These are phyloP conservation scores for Lagenaria siceraria DNA, from an alignment of 306 rosid species.

Conservation along the genomic window DNA sequence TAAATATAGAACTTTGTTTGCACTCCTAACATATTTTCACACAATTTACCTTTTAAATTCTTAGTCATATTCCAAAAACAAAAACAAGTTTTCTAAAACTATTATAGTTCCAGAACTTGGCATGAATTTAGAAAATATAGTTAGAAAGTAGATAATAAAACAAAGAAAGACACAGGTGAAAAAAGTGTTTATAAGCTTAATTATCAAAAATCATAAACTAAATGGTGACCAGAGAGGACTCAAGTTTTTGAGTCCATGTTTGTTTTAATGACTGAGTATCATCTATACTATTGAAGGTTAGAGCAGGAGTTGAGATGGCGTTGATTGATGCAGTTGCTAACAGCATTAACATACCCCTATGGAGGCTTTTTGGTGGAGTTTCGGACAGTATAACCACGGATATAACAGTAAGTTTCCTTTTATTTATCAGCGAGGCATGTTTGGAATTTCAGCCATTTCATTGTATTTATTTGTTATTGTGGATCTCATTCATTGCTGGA, in stretches of 20 bases:
- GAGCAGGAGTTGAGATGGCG: slow-evolving; percentile 98
- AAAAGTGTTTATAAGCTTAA: background rate
- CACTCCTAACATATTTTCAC: too few relatives aligned
- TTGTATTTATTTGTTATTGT: background rate
- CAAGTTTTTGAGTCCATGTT: background rate
- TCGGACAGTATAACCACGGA: slow-evolving; percentile 68
- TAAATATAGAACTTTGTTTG: too few relatives aligned
- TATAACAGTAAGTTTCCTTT: slow-evolving; percentile 54
- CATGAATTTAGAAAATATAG: too few relatives aligned
- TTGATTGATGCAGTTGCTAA: slow-evolving; percentile 78
- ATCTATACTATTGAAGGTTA: slow-evolving; percentile 44
- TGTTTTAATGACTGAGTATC: background rate
- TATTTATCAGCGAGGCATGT: slow-evolving; percentile 7
- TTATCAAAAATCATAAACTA: background rate
- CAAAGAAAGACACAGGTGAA: background rate
- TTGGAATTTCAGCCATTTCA: background rate
- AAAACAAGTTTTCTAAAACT: too few relatives aligned
- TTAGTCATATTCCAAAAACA: background rate
- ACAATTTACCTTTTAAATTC: background rate
- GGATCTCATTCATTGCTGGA: background rate
- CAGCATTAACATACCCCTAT: slow-evolving; percentile 65
- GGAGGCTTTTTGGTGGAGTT: slow-evolving; percentile 95
- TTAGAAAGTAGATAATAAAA: too few relatives aligned
- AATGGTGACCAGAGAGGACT: background rate
- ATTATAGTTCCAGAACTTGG: background rate